A percentile compares a stretch with the other conserved stretches of the same genome.
These are phyloP conservation scores for Penicillium flavigenum DNA, from an alignment of 495 filamentous ascomycete genomes.

Conservation along the genomic window DNA sequence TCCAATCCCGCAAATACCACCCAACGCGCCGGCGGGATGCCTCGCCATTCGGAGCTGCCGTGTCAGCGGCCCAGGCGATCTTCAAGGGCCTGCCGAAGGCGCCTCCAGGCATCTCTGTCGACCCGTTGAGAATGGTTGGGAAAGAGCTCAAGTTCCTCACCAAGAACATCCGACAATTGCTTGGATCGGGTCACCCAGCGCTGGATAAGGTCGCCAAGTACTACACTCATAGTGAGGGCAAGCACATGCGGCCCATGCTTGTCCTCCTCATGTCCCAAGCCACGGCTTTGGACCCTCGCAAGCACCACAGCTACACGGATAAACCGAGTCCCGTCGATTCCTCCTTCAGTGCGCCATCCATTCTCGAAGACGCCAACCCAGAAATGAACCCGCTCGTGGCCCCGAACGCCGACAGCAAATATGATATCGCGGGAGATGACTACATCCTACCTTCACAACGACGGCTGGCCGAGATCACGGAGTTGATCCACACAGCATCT, in stretches of 20 bases:
- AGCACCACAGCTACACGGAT: constrained; percentile 37
- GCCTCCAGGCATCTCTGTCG: constrained; percentile 61
- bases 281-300: constrained; percentile 75
- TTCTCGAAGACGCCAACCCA: constrained; percentile 85
- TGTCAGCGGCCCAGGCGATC: constrained; percentile 74
- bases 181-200: constrained; percentile 89
- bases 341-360: constrained; percentile 68
- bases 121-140: constrained; percentile 77
- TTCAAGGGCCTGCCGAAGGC: constrained; percentile 68
- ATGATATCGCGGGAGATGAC: constrained; percentile 53
- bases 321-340: constrained; percentile 59
- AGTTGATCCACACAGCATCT: constrained; percentile 94
- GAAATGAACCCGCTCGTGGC: constrained; percentile 54
- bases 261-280: constrained; percentile 95
- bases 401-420: constrained; percentile 48
- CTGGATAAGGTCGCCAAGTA: constrained; percentile 96
- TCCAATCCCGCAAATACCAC: constrained; percentile 46
- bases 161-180: constrained; percentile 80
- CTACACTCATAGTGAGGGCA: constrained; percentile 95
- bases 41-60: constrained; percentile 65
- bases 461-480: constrained; percentile 91
- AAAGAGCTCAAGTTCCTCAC: constrained; percentile 95
- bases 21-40: constrained; percentile 43
- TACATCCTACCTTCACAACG: constrained; percentile 91
- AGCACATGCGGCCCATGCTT: constrained; percentile 91